These are phyloP conservation scores for Bertia moriformis DNA, from an alignment of 2,329 filamentous ascomycete genomes.

Conservation along the genomic window DNA sequence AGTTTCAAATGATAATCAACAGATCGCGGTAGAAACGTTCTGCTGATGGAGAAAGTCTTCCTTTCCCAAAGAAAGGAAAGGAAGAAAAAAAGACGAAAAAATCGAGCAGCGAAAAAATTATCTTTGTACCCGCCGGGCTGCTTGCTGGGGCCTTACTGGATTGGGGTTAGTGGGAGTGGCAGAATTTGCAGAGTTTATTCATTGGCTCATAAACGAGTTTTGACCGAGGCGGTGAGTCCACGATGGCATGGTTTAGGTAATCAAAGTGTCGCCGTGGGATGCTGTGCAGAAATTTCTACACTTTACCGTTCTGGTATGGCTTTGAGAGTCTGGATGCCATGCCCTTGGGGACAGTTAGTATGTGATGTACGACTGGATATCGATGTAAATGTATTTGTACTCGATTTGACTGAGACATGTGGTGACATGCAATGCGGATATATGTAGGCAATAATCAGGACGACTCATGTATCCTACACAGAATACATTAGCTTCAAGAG, in stretches of 20 bases:
- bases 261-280: no score
- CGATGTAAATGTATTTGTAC: no score
- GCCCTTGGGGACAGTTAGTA: no score
- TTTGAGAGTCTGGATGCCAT: no score
- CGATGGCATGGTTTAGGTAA: neutral
- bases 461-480: no score
- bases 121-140: neutral
- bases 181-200: neutral
- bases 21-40: slow-evolving; percentile 1
- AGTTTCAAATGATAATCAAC: neutral
- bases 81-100: slow-evolving; percentile 1
- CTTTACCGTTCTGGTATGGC: no score
- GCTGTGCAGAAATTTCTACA: no score
- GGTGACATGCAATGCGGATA: no score
- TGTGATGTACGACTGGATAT: no score
- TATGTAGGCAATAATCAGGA: no score
- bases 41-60: slow-evolving; percentile 1
- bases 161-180: neutral
- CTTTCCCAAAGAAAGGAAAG: slow-evolving; percentile 2
- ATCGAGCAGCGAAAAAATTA: neutral
- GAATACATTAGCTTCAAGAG: no score
- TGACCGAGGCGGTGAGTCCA: neutral
- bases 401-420: no score
- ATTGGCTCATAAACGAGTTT: neutral
- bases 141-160: neutral